Evolutionary conservation across 495 filamentous ascomycete species (phyloP).

Genomic region (Cercophora sp.): DNA sequence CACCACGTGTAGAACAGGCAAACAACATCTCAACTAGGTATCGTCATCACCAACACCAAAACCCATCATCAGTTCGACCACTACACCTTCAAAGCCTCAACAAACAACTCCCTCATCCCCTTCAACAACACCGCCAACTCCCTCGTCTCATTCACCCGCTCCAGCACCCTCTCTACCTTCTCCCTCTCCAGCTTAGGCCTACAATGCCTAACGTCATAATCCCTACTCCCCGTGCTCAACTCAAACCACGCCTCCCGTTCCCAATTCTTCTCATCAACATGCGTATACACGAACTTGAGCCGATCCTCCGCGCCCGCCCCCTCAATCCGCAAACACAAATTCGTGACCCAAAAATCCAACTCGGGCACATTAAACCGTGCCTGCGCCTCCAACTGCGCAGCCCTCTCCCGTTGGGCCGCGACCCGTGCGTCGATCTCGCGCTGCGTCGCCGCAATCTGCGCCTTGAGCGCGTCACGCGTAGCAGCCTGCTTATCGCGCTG

Average conservation of each 20-base stretch:
- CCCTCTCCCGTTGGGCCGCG: conserved; percentile 48
- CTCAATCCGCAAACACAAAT: conserved; percentile 83
- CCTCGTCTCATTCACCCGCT: conserved; percentile 75
- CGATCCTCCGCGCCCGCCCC: conserved; percentile 80
- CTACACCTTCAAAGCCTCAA: conserved; percentile 51
- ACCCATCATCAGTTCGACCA: neutral
- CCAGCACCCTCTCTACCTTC: conserved; percentile 66
- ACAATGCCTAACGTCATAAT: conserved; percentile 77
- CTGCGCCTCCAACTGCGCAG: conserved; percentile 69
- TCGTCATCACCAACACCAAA: no score
- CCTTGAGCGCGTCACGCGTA: conserved; percentile 66
- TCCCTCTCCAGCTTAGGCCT: conserved; percentile 75
- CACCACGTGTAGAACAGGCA: no score
- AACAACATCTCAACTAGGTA: no score
- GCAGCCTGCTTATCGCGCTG: conserved; percentile 73
- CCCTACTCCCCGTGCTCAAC: conserved; percentile 70
- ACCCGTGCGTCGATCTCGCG: conserved; percentile 55
- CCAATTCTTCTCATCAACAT: conserved; percentile 83
- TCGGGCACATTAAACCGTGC: conserved; percentile 83
- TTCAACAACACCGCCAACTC: conserved; percentile 80
- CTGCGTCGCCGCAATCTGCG: conserved; percentile 76
- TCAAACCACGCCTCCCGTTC: conserved; percentile 92
- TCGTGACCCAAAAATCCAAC: conserved; percentile 91
- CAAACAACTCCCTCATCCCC: conserved; percentile 87
- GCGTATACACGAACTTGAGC: conserved; percentile 87